Evolutionary conservation across 1,284 basidiomycete species (phyloP), one percentile per base, ranked within the genome.

Genomic region (Lentinula novae-zelandiae): DNA sequence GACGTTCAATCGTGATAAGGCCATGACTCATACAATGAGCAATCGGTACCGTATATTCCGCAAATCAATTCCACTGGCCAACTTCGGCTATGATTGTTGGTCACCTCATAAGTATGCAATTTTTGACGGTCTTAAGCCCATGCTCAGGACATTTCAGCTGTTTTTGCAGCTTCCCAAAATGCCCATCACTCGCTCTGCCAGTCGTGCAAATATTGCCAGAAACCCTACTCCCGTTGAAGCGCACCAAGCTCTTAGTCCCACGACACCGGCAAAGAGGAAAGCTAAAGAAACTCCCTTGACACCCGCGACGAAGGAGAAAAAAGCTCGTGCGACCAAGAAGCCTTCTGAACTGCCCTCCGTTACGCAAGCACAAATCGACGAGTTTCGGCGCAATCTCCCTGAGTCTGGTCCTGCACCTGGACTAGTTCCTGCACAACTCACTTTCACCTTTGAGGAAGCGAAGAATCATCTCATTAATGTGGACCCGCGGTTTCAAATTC

Each of bases 371-470:
- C 34, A 33, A n/a, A 46, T 57, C 38, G 39, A 48, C 39, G 33
- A 53, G 27, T 54, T 44, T 46, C 57, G 52, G 27, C 33, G 34
- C 39, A 50, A 49, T 61, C 39, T 58, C 20, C 56, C 63, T 12
- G 58, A 60, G 10, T 12, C 60, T 17, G 53, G 52, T 40, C 51
- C 60, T 53, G 49, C 56, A 13, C 58, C 58, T 10, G 57, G 54
- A 5, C 68, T 84, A 22, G 80, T 90, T 5, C 86, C 88, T 7
- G 86, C 88, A 2, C 72, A 80, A 13, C 80, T 95, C 34, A 81
- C 83, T 3, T 95, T 96, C 75, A 82, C 84, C 17, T 86, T 94
- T 64, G 81, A 86, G 44, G 82, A 86, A 3, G 93, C 92, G 0
- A 89, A 87, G 69, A 64, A 75, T 12, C 92, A 96, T 69, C 82